These are phyloP conservation scores for Talaromyces proteolyticus DNA, from an alignment of 495 filamentous ascomycete species.

Conservation along the genomic window DNA sequence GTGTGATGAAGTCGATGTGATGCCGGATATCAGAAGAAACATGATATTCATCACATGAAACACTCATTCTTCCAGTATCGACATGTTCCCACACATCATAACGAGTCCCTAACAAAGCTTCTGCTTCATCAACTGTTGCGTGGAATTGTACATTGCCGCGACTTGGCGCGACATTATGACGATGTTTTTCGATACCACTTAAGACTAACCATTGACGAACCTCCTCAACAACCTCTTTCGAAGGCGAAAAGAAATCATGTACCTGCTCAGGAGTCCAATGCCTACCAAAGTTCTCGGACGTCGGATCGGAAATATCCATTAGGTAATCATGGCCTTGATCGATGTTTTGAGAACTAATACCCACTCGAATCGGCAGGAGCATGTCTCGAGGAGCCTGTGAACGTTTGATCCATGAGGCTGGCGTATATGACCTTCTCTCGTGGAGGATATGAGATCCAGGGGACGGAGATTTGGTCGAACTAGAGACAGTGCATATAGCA, in stretches of 20 bases:
- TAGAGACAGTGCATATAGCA: background rate
- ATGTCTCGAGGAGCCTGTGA: slow-evolving; percentile 1
- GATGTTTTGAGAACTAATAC: slow-evolving; percentile 23
- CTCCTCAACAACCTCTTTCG: slow-evolving; percentile 13
- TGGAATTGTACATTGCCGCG: slow-evolving; percentile 33
- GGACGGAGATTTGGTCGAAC: too few species aligned
- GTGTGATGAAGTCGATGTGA: slow-evolving; percentile 46
- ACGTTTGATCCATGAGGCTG: slow-evolving; percentile 1
- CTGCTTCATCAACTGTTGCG: slow-evolving; percentile 31
- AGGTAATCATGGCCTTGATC: slow-evolving; percentile 22
- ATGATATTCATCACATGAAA: slow-evolving; percentile 35
- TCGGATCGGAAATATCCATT: slow-evolving; percentile 22
- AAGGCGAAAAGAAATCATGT: slow-evolving; percentile 27
- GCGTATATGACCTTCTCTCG: background rate
- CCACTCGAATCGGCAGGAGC: slow-evolving; percentile 26
- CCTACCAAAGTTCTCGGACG: slow-evolving; percentile 18
- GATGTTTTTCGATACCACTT: slow-evolving; percentile 21
- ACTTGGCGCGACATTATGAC: slow-evolving; percentile 19
- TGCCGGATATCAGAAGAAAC: slow-evolving; percentile 32
- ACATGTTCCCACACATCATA: slow-evolving; percentile 40
- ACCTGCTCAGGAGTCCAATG: slow-evolving; percentile 16
- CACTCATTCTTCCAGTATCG: slow-evolving; percentile 16
- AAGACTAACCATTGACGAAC: slow-evolving; percentile 32
- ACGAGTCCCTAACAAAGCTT: slow-evolving; percentile 39
- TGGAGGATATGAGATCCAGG: background rate